Percentiles rank a stretch among this genome's conserved stretches.
These are phyloP conservation scores for Pleurotus salmoneostramineus DNA, from an alignment of 768 basidiomycete genomes.

Conservation along the genomic window DNA sequence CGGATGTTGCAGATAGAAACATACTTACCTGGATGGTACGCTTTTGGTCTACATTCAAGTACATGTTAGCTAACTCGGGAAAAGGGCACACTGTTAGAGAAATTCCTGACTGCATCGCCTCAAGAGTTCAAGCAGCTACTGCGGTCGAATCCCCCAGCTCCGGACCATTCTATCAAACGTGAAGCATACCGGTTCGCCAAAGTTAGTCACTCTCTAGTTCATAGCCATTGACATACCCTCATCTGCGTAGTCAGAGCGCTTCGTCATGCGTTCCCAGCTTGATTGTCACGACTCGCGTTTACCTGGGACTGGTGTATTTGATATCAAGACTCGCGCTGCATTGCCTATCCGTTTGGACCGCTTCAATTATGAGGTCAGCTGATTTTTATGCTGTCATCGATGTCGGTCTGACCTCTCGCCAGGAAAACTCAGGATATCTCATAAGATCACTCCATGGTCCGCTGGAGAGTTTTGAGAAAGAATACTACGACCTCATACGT, in stretches of 20 bases:
- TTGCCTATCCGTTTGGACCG: constrained; percentile 81
- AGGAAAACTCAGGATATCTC: constrained; percentile 81
- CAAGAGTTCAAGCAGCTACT: constrained; percentile 58
- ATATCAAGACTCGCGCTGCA: constrained; percentile 92
- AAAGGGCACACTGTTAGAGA: constrained; percentile 88
- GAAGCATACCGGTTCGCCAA: constrained; percentile 89
- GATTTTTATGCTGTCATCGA: not conserved
- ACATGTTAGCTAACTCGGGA: not conserved
- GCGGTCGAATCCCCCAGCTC: constrained; percentile 28
- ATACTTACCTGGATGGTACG: constrained; percentile 72
- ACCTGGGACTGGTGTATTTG: constrained; percentile 90
- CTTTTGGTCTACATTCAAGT: not conserved
- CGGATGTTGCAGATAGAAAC: constrained; percentile 52
- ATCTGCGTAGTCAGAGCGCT: constrained; percentile 41
- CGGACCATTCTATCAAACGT: constrained; percentile 31
- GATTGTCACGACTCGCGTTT: constrained; percentile 80
- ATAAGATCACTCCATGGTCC: constrained; percentile 62
- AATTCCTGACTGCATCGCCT: constrained; percentile 68
- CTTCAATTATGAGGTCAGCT: constrained; percentile 68
- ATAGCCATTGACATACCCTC: constrained; percentile 1
- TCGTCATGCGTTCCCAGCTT: constrained; percentile 93
- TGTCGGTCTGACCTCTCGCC: not conserved
- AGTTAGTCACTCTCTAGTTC: constrained; percentile 34
- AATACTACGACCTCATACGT: constrained; percentile 92
- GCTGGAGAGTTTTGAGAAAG: constrained; percentile 82